A percentile compares a stretch with the other conserved stretches of the same genome.
Conservation (phyloP, 2,329 filamentous ascomycete genomes). For the Penicillium sp. region DNA sequence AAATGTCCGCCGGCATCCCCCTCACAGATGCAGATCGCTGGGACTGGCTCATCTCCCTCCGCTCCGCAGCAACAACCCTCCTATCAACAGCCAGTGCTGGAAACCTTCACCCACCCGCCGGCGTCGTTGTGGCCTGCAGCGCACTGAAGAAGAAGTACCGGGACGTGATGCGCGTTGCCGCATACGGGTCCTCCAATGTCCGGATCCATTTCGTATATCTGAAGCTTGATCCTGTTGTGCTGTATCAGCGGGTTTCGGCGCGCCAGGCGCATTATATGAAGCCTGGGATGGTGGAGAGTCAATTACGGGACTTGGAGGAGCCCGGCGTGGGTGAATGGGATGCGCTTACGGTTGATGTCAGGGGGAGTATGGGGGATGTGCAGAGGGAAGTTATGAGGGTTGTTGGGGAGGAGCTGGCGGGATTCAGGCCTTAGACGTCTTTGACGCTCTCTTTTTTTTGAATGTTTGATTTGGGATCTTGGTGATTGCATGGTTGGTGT, state of each 20-base stretch:
- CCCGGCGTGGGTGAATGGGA: slow-evolving; percentile 74
- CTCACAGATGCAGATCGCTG: slow-evolving; percentile 93
- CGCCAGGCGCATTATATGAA: slow-evolving; percentile 94
- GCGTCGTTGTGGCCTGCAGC: slow-evolving; percentile 95
- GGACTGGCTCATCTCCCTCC: slow-evolving; percentile 89
- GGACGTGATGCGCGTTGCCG: slow-evolving; percentile 82
- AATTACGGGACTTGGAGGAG: slow-evolving; percentile 85
- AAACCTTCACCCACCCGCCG: slow-evolving; percentile 59
- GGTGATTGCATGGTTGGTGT: slow-evolving; percentile 9
- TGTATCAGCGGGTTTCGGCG: slow-evolving; percentile 74
- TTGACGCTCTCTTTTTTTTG: not conserved
- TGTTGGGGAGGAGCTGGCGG: slow-evolving; percentile 61
- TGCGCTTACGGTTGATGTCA: slow-evolving; percentile 71
- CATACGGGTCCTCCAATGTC: slow-evolving; percentile 74
- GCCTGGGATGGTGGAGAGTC: slow-evolving; percentile 90
- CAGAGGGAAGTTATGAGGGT: slow-evolving; percentile 63
- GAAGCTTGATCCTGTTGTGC: slow-evolving; percentile 73
- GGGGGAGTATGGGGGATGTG: slow-evolving; percentile 60
- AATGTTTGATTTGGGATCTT: not conserved
- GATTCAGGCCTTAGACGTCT: slow-evolving; percentile 28
- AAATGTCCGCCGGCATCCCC: slow-evolving; percentile 84
- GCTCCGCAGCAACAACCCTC: slow-evolving; percentile 64
- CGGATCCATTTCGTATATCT: slow-evolving; percentile 93
- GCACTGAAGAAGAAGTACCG: slow-evolving; percentile 97
- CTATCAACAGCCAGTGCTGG: slow-evolving; percentile 45